A percentile compares a stretch with the other conserved stretches of the same genome.
Conservation (phyloP, 805 yeast species). For the Candida succiphila region DNA sequence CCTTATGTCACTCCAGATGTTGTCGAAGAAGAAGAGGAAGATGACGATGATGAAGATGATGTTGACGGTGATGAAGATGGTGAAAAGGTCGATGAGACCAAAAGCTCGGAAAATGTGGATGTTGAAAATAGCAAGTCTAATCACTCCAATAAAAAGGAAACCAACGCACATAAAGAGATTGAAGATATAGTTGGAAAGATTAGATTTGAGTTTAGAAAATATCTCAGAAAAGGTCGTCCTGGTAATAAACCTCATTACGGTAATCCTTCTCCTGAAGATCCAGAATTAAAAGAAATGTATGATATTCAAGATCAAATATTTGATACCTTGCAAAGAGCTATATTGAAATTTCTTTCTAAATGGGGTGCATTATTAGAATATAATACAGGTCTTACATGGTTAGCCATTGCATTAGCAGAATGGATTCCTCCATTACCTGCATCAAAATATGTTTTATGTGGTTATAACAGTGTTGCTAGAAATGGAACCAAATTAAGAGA, state of each 20-base stretch:
- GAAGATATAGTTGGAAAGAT: constrained; percentile 22
- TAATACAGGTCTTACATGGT: constrained; percentile 79
- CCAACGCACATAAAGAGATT: constrained; percentile 5
- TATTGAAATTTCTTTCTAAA: constrained; percentile 54
- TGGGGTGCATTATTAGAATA: constrained; percentile 76
- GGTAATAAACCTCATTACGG: background rate
- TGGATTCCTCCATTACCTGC: constrained; percentile 67
- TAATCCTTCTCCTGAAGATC: background rate
- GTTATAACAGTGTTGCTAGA: constrained; percentile 34
- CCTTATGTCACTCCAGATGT: constrained; percentile 69
- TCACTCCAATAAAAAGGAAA: constrained; percentile 9
- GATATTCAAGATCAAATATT: constrained; percentile 44
- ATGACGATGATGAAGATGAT: constrained; percentile 18
- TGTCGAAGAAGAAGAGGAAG: constrained; percentile 28
- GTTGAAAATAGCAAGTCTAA: constrained; percentile 11
- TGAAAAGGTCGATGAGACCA: constrained; percentile 26
- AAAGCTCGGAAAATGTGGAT: constrained; percentile 17
- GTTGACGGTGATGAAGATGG: constrained; percentile 16
- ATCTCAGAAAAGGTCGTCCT: constrained; percentile 37
- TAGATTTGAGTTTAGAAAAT: constrained; percentile 49
- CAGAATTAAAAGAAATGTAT: constrained; percentile 23
- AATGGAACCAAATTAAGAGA: constrained; percentile 26
- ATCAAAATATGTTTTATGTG: constrained; percentile 45
- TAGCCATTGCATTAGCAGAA: constrained; percentile 79
- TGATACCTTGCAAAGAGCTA: constrained; percentile 46